Percentiles rank a stretch among this genome's conserved stretches.
Evolutionary conservation across 176 grass and related monocot species (phyloP).

Genomic region (Hordeum marinum): DNA sequence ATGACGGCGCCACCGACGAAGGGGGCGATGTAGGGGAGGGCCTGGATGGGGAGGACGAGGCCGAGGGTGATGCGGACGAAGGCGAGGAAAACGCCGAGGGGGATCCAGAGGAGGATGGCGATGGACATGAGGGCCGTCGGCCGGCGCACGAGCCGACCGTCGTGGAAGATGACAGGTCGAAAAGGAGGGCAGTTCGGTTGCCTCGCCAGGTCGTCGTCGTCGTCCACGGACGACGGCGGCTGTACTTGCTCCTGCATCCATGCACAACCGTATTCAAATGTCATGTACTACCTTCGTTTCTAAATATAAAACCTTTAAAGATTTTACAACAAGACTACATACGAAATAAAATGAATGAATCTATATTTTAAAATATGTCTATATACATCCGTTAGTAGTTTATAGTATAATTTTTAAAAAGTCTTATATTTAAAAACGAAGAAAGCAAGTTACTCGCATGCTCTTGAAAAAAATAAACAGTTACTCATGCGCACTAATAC

Average conservation of each 20-base stretch:
- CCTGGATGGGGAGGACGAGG: slow-evolving; percentile 53
- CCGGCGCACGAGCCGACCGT: slow-evolving; percentile 62
- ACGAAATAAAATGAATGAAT: too few relatives aligned
- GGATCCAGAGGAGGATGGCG: slow-evolving; percentile 76
- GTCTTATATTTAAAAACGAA: too few relatives aligned
- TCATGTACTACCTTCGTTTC: too few relatives aligned
- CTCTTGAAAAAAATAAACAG: too few relatives aligned
- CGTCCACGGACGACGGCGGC: slow-evolving; percentile 35
- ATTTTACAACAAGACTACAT: too few relatives aligned
- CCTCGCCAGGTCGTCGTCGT: background rate
- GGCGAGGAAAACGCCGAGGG: slow-evolving; percentile 51
- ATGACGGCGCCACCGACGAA: slow-evolving; percentile 66
- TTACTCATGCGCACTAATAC: background rate
- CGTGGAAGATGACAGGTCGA: slow-evolving; percentile 86
- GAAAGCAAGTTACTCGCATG: too few relatives aligned
- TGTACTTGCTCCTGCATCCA: slow-evolving; percentile 47
- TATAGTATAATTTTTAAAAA: too few relatives aligned
- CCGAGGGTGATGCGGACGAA: slow-evolving; percentile 72
- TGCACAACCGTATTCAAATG: background rate
- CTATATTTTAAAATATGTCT: too few relatives aligned
- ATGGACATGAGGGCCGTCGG: slow-evolving; percentile 73
- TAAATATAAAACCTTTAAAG: too few relatives aligned
- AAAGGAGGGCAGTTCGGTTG: slow-evolving; percentile 18
- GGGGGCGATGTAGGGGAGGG: slow-evolving; percentile 39
- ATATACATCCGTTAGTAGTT: too few relatives aligned